Base-by-base conservation (phyloP, 208 protist genomes). In the Wallacemonas collosoma region DNA sequence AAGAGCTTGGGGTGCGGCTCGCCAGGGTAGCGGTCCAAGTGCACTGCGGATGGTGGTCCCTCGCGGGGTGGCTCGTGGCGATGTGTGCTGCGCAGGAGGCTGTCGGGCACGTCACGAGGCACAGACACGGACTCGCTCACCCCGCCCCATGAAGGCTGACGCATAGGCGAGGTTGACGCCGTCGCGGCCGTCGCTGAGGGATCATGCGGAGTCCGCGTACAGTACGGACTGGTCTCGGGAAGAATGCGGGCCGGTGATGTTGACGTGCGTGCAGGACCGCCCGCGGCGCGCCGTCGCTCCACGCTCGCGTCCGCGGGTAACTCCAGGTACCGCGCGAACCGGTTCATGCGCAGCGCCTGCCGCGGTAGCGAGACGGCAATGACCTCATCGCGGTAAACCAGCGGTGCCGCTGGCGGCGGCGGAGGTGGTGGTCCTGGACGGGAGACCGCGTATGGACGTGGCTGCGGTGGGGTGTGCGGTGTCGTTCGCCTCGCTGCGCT, bases 161-260 rank as follows among this genome's bases (percentile, higher is more conserved):
- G 60, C 60, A 65, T 65, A 9, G 60, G 60, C 43, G 60, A 65
- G n/a, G 60, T 6, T 5, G 60, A 65, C 11, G 38, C 17, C 26
- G 26, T 26, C 26, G 26, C 26, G 0, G 38, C 17, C 26, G 26
- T 26, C 26, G 26, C 26, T 26, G 26, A 26, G 9, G 41, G 60
- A 8, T 4, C 4, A 38, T 44, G 38, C 60, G 45, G 50, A 4
- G 38, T 7, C n/a, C 60, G 60, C 8, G 5, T 14, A 15, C 60
- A 41, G 43, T 65, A 65, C 6, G 60, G 60, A 17, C 60, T 65
- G 3, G 5, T 12, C 60, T 65, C 60, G 5, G 60, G 60, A 5
- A 65, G 43, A 48, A 65, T 65, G 60, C 60, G 60, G 5, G 36
- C 60, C 3, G 60, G 41, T 17, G 60, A 50, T 26, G 26, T 26